phyloP scores from a whole-genome alignment of 2,329 filamentous ascomycete species.

The Didymella pinodella region DNA sequence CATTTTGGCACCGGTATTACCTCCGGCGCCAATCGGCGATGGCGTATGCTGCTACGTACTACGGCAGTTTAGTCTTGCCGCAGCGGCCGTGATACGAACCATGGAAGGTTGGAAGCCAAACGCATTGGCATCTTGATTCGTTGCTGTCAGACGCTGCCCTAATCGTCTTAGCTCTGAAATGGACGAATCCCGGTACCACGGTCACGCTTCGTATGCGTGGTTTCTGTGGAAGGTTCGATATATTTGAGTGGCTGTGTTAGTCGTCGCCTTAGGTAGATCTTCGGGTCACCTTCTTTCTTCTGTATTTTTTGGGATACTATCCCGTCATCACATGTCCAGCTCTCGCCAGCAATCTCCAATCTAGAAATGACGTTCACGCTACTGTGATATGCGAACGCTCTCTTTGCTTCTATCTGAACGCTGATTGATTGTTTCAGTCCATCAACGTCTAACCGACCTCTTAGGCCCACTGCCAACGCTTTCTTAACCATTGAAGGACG shows the following conservation, averaged over 20 bases:
- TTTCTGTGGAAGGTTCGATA: conserved; percentile 12
- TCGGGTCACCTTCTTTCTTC: conserved; percentile 10
- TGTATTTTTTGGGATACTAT: background rate
- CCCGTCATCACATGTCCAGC: conserved; percentile 10
- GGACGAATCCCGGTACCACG: conserved; percentile 18
- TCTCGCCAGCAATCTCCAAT: background rate
- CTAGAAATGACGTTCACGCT: conserved; percentile 1
- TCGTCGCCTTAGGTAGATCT: background rate
- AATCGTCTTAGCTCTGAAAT: background rate
- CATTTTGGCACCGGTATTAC: conserved; percentile 2
- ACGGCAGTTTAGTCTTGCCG: conserved; percentile 16
- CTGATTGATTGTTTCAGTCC: background rate
- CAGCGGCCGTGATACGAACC: conserved; percentile 13
- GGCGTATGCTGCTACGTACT: conserved; percentile 12
- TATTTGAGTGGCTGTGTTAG: conserved; percentile 9
- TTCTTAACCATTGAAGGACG: conserved; percentile 67
- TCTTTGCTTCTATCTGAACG: conserved; percentile 3
- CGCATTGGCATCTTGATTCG: conserved; percentile 4
- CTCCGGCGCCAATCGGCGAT: conserved; percentile 15
- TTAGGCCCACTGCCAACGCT: conserved; percentile 61
- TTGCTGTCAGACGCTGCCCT: conserved; percentile 6
- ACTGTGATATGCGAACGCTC: background rate
- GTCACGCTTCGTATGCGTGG: conserved; percentile 4
- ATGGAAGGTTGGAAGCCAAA: conserved; percentile 4
- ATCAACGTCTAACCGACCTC: background rate